Base-by-base conservation (phyloP, 140 eudicot species). In the Ambrosia hybrid region DNA sequence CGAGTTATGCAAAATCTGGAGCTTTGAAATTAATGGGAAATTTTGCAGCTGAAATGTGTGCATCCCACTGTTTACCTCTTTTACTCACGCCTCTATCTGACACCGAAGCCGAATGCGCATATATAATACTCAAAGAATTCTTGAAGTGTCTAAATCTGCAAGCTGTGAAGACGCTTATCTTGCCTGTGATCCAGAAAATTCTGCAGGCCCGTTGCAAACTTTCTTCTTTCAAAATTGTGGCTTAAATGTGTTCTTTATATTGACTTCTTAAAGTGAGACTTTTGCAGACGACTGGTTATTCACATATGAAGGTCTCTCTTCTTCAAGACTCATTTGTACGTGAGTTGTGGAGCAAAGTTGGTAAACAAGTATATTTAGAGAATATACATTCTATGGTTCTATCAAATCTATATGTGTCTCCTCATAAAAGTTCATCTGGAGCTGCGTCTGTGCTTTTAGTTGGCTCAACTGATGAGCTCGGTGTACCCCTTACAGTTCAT, bases 261-360 rank as follows among this genome's bases (percentile, higher is more conserved):
- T 73, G 75, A 65, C 63, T 60, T 79, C 45, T 80, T 52, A 74
- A 64, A 17, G 67, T 61, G 51, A 67, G 7, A 17, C 57, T 46
- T 43, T 68, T 72, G 66, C 85, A 94, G 99, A 87, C 76, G 12
- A 77, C 96, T 67, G 91, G 91, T 69, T 78, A 80, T 80, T 90
- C 95, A 55, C 97, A 77, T 81, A 81, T 90, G 85, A 94, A 94
- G 83, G 99, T 94, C 63, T 94, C 96, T 79, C 93, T 94, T 77
- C 97, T 94, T 65, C 99, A 94, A 94, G 99, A 87, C 65, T 94
- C 99, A 55, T 94, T 94, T 86, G 90, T 94, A 80, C 91, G 84
- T 51, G 97, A 88, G 75, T 73, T 94, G 72, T 94, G 97, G 96
- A 86, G 83, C 80, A 80, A 75, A 75, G 80, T 90, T 46, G 99